Conservation (phyloP, 208 protist genomes). For the Phytomonas serpens region DNA sequence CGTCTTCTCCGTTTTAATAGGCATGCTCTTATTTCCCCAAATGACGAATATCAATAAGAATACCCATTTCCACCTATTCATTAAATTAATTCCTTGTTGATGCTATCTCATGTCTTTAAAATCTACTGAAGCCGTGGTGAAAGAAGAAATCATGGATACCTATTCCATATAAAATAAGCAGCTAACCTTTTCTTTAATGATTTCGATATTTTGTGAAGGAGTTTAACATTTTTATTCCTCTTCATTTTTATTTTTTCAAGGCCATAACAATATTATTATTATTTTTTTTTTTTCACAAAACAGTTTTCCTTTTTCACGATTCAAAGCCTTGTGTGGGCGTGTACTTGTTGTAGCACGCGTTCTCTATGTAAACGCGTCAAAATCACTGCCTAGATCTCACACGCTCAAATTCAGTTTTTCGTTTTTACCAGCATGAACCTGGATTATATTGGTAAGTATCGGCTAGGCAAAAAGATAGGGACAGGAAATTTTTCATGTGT, state of each 20-base stretch:
- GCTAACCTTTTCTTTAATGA: background rate
- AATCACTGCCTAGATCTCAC: conserved; percentile 10
- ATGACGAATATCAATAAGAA: no score
- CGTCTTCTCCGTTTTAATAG: conserved; percentile 20
- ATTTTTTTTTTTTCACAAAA: background rate
- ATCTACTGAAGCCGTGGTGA: background rate
- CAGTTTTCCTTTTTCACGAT: background rate
- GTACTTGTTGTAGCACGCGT: background rate
- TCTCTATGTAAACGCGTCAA: conserved; percentile 14
- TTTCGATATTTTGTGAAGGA: background rate
- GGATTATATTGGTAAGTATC: conserved; percentile 62
- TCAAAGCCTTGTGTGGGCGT: background rate
- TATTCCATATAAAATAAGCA: background rate
- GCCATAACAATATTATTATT: background rate
- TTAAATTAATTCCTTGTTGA: background rate
- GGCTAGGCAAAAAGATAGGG: conserved; percentile 79
- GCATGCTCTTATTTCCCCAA: background rate
- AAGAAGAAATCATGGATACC: background rate
- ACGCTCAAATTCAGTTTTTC: conserved; percentile 1
- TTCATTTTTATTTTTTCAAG: background rate
- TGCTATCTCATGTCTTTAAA: background rate
- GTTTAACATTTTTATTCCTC: background rate
- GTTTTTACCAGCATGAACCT: background rate
- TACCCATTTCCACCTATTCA: background rate
- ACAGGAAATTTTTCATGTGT: conserved; percentile 89